Base-by-base conservation (phyloP, 2,329 filamentous ascomycete genomes). In the Talaromyces pinophilus region DNA sequence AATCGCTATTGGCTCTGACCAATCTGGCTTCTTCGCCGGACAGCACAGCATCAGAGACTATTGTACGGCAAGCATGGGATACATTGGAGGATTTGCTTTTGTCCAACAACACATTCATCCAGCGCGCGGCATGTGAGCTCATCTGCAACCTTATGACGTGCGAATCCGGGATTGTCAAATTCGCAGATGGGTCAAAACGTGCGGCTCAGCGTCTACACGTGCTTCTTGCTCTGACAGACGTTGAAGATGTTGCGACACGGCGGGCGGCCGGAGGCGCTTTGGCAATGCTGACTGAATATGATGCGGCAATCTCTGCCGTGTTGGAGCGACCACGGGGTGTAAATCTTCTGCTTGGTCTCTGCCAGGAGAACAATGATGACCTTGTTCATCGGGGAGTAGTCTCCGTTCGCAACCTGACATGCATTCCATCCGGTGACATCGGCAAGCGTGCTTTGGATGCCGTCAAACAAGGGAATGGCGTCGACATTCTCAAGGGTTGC, bases 1-100 rank as follows among this genome's bases (percentile, higher is more conserved):
- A 99, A 78, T 86, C 90, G 0, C 85, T 99, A 8, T 90, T 98
- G 77, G 94, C 95, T 0, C 86, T 99, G 42, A 98, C 95, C 0
- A 99, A 99, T 72, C 86, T 99, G 7, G 95, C 94, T 0, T 96
- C 92, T 0, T 75, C 78, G 57, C 75, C 81, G 19, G 77, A 82
- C 68, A 72, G 73, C 63, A 72, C 76, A 33, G 75, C 79, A 15
- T 86, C 89, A 13, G 90, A 93, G 63, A 82, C 85, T 17, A 93
- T 97, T 60, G 87, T 97, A 42, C 87, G 90, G 10, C 82, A 86
- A 3, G 87, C 90, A 0, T 96, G 92, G 87, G 76, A 87, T 0
- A 87, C 87, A 22, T 85, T 97, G 52, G 95, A 98, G 76, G 92
- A 97, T 70, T 86, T 93, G 19, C 82, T 98, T 1, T 85, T 98